Percentiles rank a stretch among this genome's conserved stretches.
These are phyloP conservation scores for Penicillium sp. DNA, from an alignment of 2,329 filamentous ascomycete species.

Conservation along the genomic window DNA sequence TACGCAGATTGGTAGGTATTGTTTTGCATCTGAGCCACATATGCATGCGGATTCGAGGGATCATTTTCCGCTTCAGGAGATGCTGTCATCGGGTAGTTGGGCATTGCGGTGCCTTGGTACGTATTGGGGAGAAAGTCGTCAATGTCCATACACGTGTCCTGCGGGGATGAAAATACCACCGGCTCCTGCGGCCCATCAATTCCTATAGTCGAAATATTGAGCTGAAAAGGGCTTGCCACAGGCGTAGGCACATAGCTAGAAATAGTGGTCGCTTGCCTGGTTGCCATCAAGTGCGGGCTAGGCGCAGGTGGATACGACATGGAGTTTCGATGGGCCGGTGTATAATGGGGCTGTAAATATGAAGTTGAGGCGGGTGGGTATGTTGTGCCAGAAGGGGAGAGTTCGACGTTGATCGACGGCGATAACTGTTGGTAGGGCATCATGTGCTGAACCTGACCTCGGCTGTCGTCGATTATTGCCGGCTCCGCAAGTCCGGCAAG, in stretches of 20 bases:
- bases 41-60: neutral
- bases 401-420: neutral
- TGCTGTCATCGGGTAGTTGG: constrained; percentile 11
- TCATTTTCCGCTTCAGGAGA: constrained; percentile 4
- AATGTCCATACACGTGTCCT: constrained; percentile 18
- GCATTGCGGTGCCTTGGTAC: constrained; percentile 11
- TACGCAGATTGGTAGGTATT: neutral
- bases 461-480: neutral
- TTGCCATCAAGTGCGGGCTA: constrained; percentile 11
- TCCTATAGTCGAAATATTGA: constrained; percentile 23
- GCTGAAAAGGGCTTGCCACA: neutral
- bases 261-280: constrained; percentile 4
- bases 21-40: neutral
- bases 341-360: constrained; percentile 10
- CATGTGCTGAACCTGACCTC: neutral
- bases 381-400: constrained; percentile 7
- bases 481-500: neutral
- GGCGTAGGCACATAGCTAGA: neutral
- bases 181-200: constrained; percentile 20
- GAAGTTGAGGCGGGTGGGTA: constrained; percentile 6
- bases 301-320: constrained; percentile 22
- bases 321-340: constrained; percentile 13
- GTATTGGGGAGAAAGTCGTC: constrained; percentile 16
- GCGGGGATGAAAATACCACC: constrained; percentile 25
- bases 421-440: neutral